A percentile compares a stretch with the other conserved stretches of the same genome.
phyloP scores from a whole-genome alignment of 768 basidiomycete species.

The Dacryopinax spathularia region DNA sequence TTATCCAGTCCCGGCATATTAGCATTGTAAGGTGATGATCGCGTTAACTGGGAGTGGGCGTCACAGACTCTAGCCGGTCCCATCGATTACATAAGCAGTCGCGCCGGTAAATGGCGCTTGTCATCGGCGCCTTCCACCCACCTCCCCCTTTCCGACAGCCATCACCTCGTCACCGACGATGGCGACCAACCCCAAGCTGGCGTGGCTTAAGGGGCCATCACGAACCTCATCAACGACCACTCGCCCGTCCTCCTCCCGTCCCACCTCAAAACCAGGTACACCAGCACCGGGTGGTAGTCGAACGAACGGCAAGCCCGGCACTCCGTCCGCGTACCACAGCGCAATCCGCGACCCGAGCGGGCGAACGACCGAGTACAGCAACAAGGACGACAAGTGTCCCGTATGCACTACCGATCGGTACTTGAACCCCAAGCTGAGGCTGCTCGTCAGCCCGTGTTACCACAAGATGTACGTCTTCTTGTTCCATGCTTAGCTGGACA shows the following conservation, averaged over 20 bases:
- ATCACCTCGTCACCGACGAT: neutral
- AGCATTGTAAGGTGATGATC: no score
- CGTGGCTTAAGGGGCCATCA: neutral
- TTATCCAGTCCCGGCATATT: no score
- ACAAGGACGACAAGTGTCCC: constrained; percentile 86
- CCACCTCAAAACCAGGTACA: neutral
- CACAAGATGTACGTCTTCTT: constrained; percentile 70
- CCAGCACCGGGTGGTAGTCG: neutral
- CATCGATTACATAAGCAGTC: no score
- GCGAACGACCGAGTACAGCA: constrained; percentile 2
- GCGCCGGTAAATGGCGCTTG: no score
- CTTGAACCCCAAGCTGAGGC: constrained; percentile 81
- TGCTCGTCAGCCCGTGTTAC: constrained; percentile 92
- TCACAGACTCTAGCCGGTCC: no score
- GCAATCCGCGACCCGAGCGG: neutral
- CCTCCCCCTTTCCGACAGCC: no score
- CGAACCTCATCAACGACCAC: neutral
- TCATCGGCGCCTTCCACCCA: no score
- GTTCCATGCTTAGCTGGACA: neutral
- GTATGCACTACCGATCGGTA: constrained; percentile 95
- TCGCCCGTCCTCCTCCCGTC: neutral
- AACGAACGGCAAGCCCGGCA: neutral
- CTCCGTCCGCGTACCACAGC: neutral
- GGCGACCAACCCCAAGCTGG: neutral
- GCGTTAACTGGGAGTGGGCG: no score